Percentiles rank a stretch among this genome's conserved stretches.
Conservation (phyloP, 345 rosid species). For the Dipteronia sinensis region DNA sequence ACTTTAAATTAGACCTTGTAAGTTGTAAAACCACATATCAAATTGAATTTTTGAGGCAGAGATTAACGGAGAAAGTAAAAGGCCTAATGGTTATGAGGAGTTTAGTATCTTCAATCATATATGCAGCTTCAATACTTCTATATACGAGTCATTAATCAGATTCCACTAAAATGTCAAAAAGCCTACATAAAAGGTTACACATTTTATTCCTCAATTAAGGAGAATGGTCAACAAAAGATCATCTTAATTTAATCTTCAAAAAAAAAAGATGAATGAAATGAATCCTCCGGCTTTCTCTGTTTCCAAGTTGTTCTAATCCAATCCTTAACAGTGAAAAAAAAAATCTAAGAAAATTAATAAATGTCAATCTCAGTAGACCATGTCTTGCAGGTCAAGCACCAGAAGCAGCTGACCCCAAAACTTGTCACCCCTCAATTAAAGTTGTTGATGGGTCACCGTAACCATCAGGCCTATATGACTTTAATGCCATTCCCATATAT, state of each 20-base stretch:
- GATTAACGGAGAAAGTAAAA: not conserved
- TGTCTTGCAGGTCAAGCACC: constrained; percentile 9
- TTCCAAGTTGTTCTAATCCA: not conserved
- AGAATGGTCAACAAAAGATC: not conserved
- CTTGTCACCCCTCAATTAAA: constrained; percentile 12
- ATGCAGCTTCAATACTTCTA: too few species aligned
- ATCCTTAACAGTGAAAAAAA: not conserved
- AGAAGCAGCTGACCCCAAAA: constrained; percentile 13
- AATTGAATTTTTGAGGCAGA: not conserved
- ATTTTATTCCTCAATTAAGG: not conserved
- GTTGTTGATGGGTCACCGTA: constrained; percentile 22
- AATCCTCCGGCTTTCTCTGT: not conserved
- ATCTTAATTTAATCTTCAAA: not conserved
- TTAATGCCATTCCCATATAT: not conserved
- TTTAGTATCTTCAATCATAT: not conserved
- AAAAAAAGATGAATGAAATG: not conserved
- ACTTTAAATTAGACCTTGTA: too few species aligned
- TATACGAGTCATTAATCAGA: too few species aligned
- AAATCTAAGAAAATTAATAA: not conserved
- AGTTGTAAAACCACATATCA: too few species aligned
- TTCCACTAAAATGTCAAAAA: too few species aligned
- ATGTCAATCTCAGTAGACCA: not conserved
- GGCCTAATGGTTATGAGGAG: not conserved
- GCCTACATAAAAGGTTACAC: too few species aligned
- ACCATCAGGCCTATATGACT: constrained; percentile 4